Evolutionary conservation across 2,329 filamentous ascomycete species (phyloP).

Genomic region (Verticillium longisporum): DNA sequence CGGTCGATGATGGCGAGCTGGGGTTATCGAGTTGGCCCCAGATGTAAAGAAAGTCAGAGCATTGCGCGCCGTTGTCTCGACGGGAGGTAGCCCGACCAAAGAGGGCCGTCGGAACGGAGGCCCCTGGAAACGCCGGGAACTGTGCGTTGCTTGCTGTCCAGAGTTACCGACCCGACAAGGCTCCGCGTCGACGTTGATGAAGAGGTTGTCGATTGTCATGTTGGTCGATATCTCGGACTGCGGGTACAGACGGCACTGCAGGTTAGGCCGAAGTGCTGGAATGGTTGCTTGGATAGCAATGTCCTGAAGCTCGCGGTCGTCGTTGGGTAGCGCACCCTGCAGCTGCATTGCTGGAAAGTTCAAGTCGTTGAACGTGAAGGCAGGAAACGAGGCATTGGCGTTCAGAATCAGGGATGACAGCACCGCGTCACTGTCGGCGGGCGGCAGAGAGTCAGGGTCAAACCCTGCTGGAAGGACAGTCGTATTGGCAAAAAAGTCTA

Average conservation of each 20-base stretch:
- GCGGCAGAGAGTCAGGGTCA: conserved; percentile 17
- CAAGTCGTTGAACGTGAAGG: conserved; percentile 26
- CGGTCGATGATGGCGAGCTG: conserved; percentile 15
- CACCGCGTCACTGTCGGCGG: not conserved
- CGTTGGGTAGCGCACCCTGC: not conserved
- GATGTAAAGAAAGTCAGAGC: conserved; percentile 24
- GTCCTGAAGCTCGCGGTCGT: not conserved
- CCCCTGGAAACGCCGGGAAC: not conserved
- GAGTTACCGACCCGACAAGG: conserved; percentile 12
- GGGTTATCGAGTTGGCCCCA: conserved; percentile 23
- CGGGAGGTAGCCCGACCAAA: conserved; percentile 15
- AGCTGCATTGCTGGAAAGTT: conserved; percentile 13
- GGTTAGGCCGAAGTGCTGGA: conserved; percentile 22
- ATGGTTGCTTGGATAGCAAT: conserved; percentile 16
- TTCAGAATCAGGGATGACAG: conserved; percentile 26
- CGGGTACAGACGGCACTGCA: conserved; percentile 17
- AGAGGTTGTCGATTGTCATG: conserved; percentile 16
- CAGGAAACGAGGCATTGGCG: conserved; percentile 25
- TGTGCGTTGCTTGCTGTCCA: conserved; percentile 5
- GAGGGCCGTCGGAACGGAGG: not conserved
- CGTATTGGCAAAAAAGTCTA: conserved; percentile 23
- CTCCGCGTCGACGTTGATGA: conserved; percentile 14
- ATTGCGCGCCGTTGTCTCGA: conserved; percentile 15
- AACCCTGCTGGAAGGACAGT: conserved; percentile 9
- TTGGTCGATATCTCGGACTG: conserved; percentile 15